Base-by-base conservation (phyloP, 1,284 basidiomycete species). In the Sanghuangporus sanghuang region DNA sequence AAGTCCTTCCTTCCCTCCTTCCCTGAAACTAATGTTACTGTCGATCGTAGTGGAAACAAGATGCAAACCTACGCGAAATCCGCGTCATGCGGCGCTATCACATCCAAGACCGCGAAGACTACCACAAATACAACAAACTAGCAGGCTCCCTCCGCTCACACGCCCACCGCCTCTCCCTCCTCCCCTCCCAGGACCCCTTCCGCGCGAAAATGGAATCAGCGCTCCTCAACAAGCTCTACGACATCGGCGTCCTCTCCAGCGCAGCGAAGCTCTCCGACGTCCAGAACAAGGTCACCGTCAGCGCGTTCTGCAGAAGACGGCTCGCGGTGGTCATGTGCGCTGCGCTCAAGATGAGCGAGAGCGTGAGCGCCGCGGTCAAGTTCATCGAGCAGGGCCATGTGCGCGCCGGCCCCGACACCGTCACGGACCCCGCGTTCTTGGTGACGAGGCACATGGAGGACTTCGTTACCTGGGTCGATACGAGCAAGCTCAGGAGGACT, bases 391-490 rank as follows among this genome's bases (percentile, higher is more conserved):
- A 99, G 76, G 97, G 97, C 0, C 96, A 99, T 75, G 89, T 99
- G 68, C 89, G 97, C 39, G 95, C 99, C 12, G 97, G 97, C 6
- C 95, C 97, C 32, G 93, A 98, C 71, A 93, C 93, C 0, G 89
- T 99, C 71, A 96, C 92, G 0, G 97, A 99, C 75, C 97, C 97
- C 1, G 97, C 96, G 1, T 98, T 92, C 78, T 83, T 99, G 64
- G 95, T 99, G 67, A 97, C 96, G 27, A 82, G 95, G 85, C 93
- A 95, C 70, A 96, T 97, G 94, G 96, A 99, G 74, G 97, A 99
- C 80, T 99, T 98, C 77, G 95, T 99, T 55, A 98, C 97, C 21
- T 99, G 97, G 97, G 95, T 99, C 16, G 96, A 99, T 75, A 96
- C 95, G 27, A 95, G 92, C 69, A 97, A 96, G 75, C 85, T 98